Conservation (phyloP, 805 yeast genomes). For the Yarrowia sp. region DNA sequence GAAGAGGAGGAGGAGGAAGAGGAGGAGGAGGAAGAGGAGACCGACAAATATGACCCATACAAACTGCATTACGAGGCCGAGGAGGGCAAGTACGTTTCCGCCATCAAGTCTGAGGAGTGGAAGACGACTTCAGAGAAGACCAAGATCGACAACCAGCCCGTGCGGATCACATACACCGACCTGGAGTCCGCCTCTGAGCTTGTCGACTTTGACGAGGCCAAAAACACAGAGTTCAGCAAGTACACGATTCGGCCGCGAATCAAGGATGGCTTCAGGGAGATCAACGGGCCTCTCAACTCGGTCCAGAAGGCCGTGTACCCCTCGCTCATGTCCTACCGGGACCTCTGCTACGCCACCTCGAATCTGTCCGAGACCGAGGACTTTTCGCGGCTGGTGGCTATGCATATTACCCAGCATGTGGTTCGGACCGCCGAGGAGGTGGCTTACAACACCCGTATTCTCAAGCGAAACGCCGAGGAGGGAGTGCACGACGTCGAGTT, state of each 20-base stretch:
- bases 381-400: slow-evolving; percentile 6
- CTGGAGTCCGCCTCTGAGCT: background rate
- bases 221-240: background rate
- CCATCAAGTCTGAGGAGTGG: background rate
- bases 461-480: slow-evolving; percentile 38
- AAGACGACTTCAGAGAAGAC: background rate
- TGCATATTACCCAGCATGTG: slow-evolving; percentile 21
- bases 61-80: slow-evolving; percentile 63
- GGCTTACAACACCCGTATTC: background rate
- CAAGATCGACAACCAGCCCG: background rate
- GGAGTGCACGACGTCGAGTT: slow-evolving; percentile 57
- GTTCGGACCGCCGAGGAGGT: slow-evolving; percentile 8
- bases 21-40: background rate
- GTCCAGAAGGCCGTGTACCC: background rate
- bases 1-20: slow-evolving; percentile 37
- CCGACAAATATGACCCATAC: slow-evolving; percentile 59
- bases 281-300: background rate
- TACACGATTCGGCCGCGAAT: slow-evolving; percentile 7
- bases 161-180: background rate
- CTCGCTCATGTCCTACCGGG: background rate
- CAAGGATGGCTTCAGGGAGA: background rate
- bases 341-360: background rate
- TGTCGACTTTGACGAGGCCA: slow-evolving; percentile 5
- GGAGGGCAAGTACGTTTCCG: slow-evolving; percentile 30
- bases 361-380: slow-evolving; percentile 1